phyloP scores from a whole-genome alignment of 306 rosid genomes.

The Quercus bicolor region DNA sequence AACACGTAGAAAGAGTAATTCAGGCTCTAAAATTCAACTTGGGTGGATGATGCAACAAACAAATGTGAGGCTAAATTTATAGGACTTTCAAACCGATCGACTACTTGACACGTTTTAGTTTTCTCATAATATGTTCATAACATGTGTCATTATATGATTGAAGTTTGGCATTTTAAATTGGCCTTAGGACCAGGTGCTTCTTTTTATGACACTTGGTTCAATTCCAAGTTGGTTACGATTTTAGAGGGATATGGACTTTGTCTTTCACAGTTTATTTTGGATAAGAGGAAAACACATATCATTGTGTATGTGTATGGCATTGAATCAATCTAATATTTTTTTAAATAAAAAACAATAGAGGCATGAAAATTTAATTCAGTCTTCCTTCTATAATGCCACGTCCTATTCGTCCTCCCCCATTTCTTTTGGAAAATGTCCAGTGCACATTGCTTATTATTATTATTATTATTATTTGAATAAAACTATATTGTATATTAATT shows the following conservation, averaged over 20 bases:
- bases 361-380: too few relatives aligned
- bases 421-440: too few relatives aligned
- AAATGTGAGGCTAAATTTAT: constrained; percentile 1
- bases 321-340: too few relatives aligned
- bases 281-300: too few relatives aligned
- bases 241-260: background rate
- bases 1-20: background rate
- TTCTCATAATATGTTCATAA: background rate
- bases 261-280: too few relatives aligned
- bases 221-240: background rate
- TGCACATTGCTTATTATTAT: too few relatives aligned
- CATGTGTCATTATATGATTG: background rate
- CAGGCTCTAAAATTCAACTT: background rate
- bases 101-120: constrained; percentile 9
- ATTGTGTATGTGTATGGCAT: too few relatives aligned
- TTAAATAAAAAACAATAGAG: too few relatives aligned
- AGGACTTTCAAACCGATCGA: background rate
- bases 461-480: too few relatives aligned
- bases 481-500: too few relatives aligned
- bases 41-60: background rate
- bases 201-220: background rate
- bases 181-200: background rate
- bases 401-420: too few relatives aligned
- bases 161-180: background rate
- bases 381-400: too few relatives aligned